phyloP scores from a whole-genome alignment of 257 asterid genomes.

The Petrea volubilis region DNA sequence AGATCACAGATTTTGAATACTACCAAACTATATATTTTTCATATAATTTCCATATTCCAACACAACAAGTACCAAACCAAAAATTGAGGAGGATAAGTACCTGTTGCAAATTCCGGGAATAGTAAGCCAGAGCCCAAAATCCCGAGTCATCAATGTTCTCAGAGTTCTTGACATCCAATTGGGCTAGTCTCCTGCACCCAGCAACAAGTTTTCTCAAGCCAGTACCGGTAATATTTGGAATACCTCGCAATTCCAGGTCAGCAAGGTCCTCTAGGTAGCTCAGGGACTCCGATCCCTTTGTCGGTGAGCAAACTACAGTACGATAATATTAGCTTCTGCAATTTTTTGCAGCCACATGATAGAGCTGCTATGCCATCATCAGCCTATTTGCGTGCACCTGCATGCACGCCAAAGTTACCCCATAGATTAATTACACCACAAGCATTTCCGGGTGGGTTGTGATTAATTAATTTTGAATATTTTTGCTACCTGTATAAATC shows the following conservation, averaged over 20 bases:
- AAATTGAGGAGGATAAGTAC: conserved; percentile 32
- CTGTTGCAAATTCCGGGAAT: conserved; percentile 70
- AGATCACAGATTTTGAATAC: too few relatives aligned
- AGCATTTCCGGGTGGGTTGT: not conserved
- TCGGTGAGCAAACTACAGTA: conserved; percentile 59
- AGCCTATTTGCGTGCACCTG: conserved; percentile 66
- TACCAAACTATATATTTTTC: too few relatives aligned
- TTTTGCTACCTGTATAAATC: conserved; percentile 65
- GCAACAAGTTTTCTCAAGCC: conserved; percentile 63
- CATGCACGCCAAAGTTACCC: not conserved
- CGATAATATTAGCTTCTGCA: conserved; percentile 58
- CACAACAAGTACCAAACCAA: not conserved
- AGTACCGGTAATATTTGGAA: conserved; percentile 46
- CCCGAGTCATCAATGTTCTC: conserved; percentile 57
- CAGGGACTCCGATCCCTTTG: conserved; percentile 52
- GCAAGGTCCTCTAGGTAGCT: conserved; percentile 45
- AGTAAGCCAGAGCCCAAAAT: conserved; percentile 67
- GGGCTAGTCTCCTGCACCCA: conserved; percentile 63
- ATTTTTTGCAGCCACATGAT: conserved; percentile 57
- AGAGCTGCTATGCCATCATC: conserved; percentile 62
- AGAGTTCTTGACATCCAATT: conserved; percentile 65
- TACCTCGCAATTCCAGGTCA: conserved; percentile 57
- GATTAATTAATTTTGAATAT: not conserved
- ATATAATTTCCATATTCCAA: not conserved
- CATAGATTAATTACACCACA: not conserved